These are phyloP conservation scores for Favolaschia claudopus DNA, from an alignment of 768 basidiomycete species.

Conservation along the genomic window DNA sequence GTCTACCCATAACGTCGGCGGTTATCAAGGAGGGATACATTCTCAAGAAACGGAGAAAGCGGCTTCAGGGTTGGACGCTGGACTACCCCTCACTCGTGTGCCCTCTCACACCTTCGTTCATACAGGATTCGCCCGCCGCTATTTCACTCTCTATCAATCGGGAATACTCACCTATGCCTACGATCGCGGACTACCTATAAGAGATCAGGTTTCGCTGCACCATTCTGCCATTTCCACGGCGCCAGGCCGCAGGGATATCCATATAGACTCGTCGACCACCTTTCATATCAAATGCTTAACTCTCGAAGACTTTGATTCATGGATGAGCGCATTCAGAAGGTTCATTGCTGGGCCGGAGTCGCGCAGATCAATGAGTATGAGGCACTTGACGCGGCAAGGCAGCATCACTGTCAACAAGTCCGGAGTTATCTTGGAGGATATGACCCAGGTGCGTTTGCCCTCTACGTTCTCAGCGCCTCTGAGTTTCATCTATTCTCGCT, in stretches of 20 bases:
- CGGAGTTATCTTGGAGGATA: constrained; percentile 66
- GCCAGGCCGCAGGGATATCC: constrained; percentile 78
- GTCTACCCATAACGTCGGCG: constrained; percentile 25
- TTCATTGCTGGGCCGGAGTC: constrained; percentile 63
- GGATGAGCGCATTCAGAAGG: constrained; percentile 79
- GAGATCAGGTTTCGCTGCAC: constrained; percentile 72
- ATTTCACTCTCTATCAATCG: constrained; percentile 73
- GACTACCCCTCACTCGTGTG: not conserved
- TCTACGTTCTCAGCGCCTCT: constrained; percentile 3
- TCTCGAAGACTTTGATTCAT: constrained; percentile 71
- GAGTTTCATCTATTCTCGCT: not conserved
- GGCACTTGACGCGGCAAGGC: constrained; percentile 49
- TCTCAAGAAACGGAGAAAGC: constrained; percentile 87
- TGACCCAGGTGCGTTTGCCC: constrained; percentile 59
- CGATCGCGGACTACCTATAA: constrained; percentile 71
- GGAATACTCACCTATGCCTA: constrained; percentile 81
- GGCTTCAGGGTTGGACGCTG: constrained; percentile 87
- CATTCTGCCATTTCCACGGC: constrained; percentile 82
- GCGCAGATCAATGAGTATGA: constrained; percentile 50
- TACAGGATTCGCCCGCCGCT: constrained; percentile 81
- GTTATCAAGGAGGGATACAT: constrained; percentile 78
- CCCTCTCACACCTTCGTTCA: not conserved
- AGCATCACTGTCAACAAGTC: constrained; percentile 57
- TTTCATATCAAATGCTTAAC: constrained; percentile 86
- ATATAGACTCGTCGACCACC: constrained; percentile 78